These are phyloP conservation scores for Cadophora sp. DNA, from an alignment of 2,329 filamentous ascomycete genomes.

Conservation along the genomic window DNA sequence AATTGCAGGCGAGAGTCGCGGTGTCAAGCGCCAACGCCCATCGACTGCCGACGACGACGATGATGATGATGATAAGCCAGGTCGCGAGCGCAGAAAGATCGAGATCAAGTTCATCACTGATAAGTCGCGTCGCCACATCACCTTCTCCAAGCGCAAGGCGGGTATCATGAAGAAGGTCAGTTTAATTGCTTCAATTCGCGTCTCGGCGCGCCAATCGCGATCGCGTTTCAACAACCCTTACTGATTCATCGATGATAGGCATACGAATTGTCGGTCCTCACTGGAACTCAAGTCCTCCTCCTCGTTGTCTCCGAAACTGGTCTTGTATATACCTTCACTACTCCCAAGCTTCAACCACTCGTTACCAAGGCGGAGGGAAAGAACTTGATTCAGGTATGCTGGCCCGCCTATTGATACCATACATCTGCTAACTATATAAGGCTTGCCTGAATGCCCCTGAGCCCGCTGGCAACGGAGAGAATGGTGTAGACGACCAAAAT, in stretches of 20 bases:
- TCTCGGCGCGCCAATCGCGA: conserved; percentile 36
- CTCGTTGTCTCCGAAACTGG: conserved; percentile 97
- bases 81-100: conserved; percentile 98
- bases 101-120: conserved; percentile 99
- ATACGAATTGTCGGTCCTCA: conserved; percentile 96
- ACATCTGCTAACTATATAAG: conserved; percentile 57
- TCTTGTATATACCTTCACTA: conserved; percentile 97
- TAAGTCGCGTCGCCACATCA: conserved; percentile 99
- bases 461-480: conserved; percentile 80
- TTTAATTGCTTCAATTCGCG: conserved; percentile 41
- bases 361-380: conserved; percentile 99
- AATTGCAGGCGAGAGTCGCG: conserved; percentile 69
- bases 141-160: conserved; percentile 99
- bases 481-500: conserved; percentile 77
- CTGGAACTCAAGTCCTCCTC: conserved; percentile 94
- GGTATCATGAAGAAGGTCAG: conserved; percentile 99
- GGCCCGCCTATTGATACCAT: conserved; percentile 15
- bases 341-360: conserved; percentile 95
- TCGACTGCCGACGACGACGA: conserved; percentile 91
- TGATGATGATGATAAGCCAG: conserved; percentile 96
- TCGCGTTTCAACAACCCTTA: conserved; percentile 29
- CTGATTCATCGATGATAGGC: conserved; percentile 63
- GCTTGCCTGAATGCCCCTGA: conserved; percentile 97
- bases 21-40: conserved; percentile 87
- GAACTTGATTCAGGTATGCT: conserved; percentile 90